A percentile compares a stretch with the other conserved stretches of the same genome.
phyloP scores from a whole-genome alignment of 2,329 filamentous ascomycete genomes.

The Epichloe glyceriae region DNA sequence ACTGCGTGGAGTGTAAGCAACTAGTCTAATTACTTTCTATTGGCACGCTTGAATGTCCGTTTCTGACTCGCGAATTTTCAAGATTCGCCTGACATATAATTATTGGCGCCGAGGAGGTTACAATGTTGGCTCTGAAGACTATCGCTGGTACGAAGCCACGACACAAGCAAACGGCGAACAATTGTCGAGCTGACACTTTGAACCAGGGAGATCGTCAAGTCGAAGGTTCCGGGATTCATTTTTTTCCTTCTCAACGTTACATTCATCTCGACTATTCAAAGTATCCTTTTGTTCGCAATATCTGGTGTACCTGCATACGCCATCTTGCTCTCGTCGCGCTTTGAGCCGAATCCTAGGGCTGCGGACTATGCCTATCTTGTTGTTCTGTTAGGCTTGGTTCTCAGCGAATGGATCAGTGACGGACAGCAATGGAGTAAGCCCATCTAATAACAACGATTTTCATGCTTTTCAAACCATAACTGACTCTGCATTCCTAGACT shows the following conservation, averaged over 20 bases:
- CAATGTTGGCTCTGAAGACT: constrained; percentile 78
- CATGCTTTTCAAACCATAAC: background rate
- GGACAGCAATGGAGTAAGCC: constrained; percentile 73
- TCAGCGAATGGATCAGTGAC: constrained; percentile 71
- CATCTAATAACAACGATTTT: background rate
- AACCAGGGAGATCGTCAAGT: constrained; percentile 55
- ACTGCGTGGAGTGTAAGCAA: constrained; percentile 64
- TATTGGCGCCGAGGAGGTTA: constrained; percentile 96
- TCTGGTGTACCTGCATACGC: constrained; percentile 68
- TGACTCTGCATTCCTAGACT: constrained; percentile 35
- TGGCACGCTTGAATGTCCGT: background rate
- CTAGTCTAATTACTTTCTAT: background rate
- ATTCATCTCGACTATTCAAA: constrained; percentile 82
- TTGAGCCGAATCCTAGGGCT: constrained; percentile 36
- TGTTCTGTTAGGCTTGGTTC: constrained; percentile 35
- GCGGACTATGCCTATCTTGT: constrained; percentile 36
- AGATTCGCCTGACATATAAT: constrained; percentile 82
- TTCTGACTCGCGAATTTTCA: background rate
- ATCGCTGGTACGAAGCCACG: constrained; percentile 51
- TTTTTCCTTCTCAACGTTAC: constrained; percentile 78
- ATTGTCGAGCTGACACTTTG: constrained; percentile 1
- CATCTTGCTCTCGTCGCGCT: constrained; percentile 58
- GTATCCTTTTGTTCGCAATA: constrained; percentile 66
- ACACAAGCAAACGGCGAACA: background rate
- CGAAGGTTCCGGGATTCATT: constrained; percentile 44